Evolutionary conservation across 164 flowering plant species (phyloP).

Genomic region (Stephania cephalantha): DNA sequence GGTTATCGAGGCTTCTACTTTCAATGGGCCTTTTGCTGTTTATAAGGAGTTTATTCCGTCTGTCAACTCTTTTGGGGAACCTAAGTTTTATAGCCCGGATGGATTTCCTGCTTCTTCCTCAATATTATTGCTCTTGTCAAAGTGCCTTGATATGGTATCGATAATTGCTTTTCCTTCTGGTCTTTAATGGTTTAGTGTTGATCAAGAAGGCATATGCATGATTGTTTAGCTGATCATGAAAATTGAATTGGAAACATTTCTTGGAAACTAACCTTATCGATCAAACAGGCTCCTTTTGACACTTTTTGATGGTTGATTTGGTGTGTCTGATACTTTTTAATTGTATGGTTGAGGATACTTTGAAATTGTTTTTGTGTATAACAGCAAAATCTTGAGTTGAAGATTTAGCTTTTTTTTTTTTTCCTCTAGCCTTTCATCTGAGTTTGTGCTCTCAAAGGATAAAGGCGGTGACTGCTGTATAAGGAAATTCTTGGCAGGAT

Average conservation of each 20-base stretch:
- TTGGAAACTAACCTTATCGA: not conserved
- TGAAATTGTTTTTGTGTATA: not conserved
- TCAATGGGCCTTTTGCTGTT: slow-evolving; percentile 79
- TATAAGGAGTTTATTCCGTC: slow-evolving; percentile 70
- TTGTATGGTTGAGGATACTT: not conserved
- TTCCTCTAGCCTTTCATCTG: not conserved
- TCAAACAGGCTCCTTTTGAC: not conserved
- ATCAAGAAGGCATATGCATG: not conserved
- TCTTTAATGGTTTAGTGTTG: not conserved
- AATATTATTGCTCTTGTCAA: slow-evolving; percentile 42
- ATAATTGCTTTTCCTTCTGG: not conserved
- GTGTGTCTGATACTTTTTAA: not conserved
- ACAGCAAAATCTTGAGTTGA: not conserved
- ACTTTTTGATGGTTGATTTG: not conserved
- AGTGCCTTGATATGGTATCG: slow-evolving; percentile 55
- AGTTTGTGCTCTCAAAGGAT: not conserved
- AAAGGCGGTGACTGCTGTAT: too few relatives aligned
- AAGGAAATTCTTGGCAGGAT: too few relatives aligned
- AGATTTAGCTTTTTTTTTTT: not conserved
- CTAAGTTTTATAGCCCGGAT: slow-evolving; percentile 43
- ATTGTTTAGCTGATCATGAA: not conserved
- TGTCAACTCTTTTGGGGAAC: slow-evolving; percentile 66
- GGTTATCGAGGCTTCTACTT: slow-evolving; percentile 78
- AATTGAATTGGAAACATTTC: not conserved
- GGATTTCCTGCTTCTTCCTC: slow-evolving; percentile 70